Base-by-base conservation (phyloP, 169 alveolate species). In the Plasmodium coatneyi region DNA sequence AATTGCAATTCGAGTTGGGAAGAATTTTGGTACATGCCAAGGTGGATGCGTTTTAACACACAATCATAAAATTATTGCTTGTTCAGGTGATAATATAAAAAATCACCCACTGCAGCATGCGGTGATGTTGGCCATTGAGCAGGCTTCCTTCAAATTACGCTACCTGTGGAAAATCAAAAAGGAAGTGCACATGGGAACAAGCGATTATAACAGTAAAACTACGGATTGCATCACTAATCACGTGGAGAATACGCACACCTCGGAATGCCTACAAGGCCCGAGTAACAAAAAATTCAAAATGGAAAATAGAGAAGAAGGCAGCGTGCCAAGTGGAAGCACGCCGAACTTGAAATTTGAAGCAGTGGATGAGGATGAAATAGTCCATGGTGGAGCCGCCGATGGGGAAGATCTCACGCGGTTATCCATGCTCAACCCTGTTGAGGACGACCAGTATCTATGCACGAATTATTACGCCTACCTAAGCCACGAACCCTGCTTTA, bases 401-500 rank as follows among this genome's bases (percentile, higher is more conserved):
- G 25, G 14, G 60, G 84, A 19, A 54, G 12, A 72, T 28, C 52
- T 30, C 54, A 39, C 32, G 32, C 43, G 30, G 46, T 12, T 30
- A 82, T 49, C 52, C 32, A 71, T 28, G 9, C 30, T 25, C 36
- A 43, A 7, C 54, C 41, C 78, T 74, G 66, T 82, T 70, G 54
- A 19, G 28, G 54, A 39, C 54, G 92, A 83, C 43, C 97, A 97
- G 70, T 97, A 97, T 83, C 84, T 96, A 9, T 97, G 99, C 90
- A 95, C 97, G 2, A 97, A 96, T 25, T 96, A 97, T 80, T 96
- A 80, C 36, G 99, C 96, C 46, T 97, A 81, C 79, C 70, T 97
- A 81, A 95, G 97, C 49, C 98, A 96, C 71, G 99, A 98, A 93
- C 99, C 99, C 52, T 98, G 99, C 92, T 96, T 98, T 81, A 98